Evolutionary conservation across 2,329 filamentous ascomycete species (phyloP), one percentile per base, ranked within the genome.

Genomic region (Eutypa lata): DNA sequence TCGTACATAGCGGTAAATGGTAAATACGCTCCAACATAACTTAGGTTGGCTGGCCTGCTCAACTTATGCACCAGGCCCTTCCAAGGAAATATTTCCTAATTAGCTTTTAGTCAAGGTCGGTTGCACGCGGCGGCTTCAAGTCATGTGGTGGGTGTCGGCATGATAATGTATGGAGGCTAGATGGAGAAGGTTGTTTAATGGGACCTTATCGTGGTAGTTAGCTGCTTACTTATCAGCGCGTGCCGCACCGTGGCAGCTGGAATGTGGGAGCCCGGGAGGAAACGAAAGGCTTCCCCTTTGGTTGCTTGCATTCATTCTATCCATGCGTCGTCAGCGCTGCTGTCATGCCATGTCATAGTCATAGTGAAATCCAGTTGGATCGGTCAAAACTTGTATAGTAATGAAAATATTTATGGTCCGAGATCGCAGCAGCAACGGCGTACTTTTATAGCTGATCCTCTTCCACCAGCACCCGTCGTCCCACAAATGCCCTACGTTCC

Each of bases 91-190:
- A 28, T 48, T 48, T 47, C 19, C 42, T 26, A 35, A 42, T 49
- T 48, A 49, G 48, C 57, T 57, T 50, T 56, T 53, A 57, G 56
- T 57, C 53, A 47, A 26, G 31, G 51, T 61, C 64, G 64, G 63
- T 61, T 66, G 62, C 54, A 61, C 49, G 56, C 63, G 64, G 64
- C 59, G 62, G 59, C 59, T 61, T 50, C 57, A 60, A 62, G 60
- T 64, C 62, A 64, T 65, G 62, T 63, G 59, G 42, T 45, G 38
- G 18, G 38, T 31, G 26, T 5, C 10, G 26, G 26, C 6, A 10
- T 31, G 26, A 31, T 31, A 31, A 5, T 31, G 26, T 31, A 31
- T 31, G 26, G 26, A 31, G 26, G 26, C 26, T 10, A 31, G 26
- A 10, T n/a, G 22, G 2, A 24, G 42, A 45, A n/a, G 14, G 22